These are phyloP conservation scores for maize (Zea mays) DNA, from an alignment of 176 grass and related monocot species.

Conservation along the genomic window DNA sequence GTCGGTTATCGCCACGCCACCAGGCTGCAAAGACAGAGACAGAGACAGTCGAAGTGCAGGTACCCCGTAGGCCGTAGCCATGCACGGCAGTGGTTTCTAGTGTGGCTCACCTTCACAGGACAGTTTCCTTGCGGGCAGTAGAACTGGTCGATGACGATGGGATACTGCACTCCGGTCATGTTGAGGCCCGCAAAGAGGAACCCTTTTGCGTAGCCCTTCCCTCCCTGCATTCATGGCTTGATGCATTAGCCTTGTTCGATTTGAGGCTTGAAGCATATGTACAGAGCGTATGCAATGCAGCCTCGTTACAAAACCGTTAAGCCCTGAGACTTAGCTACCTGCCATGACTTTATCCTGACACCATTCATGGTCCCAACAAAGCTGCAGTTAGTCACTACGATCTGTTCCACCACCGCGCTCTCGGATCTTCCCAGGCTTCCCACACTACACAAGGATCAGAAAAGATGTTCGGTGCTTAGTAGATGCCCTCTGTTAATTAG, in stretches of 20 bases:
- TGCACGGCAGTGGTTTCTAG: not conserved
- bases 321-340: constrained; percentile 38
- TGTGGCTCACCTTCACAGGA: constrained; percentile 23
- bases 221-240: constrained; percentile 53
- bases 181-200: constrained; percentile 52
- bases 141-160: constrained; percentile 67
- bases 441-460: constrained; percentile 48
- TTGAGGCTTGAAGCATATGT: not conserved
- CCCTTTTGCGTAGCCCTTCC: constrained; percentile 42
- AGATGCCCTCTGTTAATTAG: not conserved
- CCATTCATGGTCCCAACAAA: constrained; percentile 52
- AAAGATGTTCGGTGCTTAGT: not conserved
- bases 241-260: not conserved
- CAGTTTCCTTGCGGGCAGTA: constrained; percentile 49
- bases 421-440: constrained; percentile 57
- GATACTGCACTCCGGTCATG: constrained; percentile 47
- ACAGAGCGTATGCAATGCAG: not conserved
- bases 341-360: constrained; percentile 74
- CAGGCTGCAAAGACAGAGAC: constrained; percentile 37
- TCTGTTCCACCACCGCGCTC: constrained; percentile 34
- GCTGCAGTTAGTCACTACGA: constrained; percentile 49
- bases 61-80: too few relatives aligned
- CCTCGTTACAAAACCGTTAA: not conserved
- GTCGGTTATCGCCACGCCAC: constrained; percentile 53
- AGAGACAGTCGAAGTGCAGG: too few relatives aligned